Evolutionary conservation across 805 yeast species (phyloP), one percentile per base, ranked within the genome.

Genomic region (Yamadazyma kitorensis): DNA sequence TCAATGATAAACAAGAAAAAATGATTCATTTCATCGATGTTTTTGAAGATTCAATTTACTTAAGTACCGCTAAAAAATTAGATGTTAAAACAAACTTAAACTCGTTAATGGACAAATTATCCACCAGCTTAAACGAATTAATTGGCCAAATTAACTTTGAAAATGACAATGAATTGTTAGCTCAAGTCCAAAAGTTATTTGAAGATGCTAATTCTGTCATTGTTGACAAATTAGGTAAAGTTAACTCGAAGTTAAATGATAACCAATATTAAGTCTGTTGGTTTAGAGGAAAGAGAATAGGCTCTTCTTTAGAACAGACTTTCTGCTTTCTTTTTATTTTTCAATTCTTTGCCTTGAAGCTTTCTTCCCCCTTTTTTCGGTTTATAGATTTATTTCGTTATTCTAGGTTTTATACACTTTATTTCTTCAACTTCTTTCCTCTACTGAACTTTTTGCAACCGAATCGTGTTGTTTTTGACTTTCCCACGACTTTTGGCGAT

Each of bases 11-110:
- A 11, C 32, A 33, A n/a, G 28, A 27, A 5, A 13, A 17, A 4
- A 24, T 33, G 8, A 28, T 17, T 17, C 27, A 12, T 5, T 27
- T 10, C 12, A 11, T 33, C 3, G 25, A 17, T 11, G 15, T 28
- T 27, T 33, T 33, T 17, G 24, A 33, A 22, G 37, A 33, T 18
- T 24, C 37, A 13, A 22, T 17, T 6, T 33, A 27, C 20, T 21
- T 27, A 13, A 32, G 27, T n/a, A 21, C 15, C 16, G 30, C 27
- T 20, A 32, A 26, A 16, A 32, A 32, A 16, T 11, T 8, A 10
- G 22, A 27, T 5, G 36, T 32, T 12, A 32, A 32, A 17, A 14
- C 10, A 13, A 27, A 16, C 11, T 16, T 32, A 5, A 22, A 32
- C 8, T 26, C 15, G 3, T 27, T 32, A 24, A 14, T 31, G 13